Evolutionary conservation across 2,329 filamentous ascomycete genomes (phyloP).

Genomic region (Exophiala sideris): DNA sequence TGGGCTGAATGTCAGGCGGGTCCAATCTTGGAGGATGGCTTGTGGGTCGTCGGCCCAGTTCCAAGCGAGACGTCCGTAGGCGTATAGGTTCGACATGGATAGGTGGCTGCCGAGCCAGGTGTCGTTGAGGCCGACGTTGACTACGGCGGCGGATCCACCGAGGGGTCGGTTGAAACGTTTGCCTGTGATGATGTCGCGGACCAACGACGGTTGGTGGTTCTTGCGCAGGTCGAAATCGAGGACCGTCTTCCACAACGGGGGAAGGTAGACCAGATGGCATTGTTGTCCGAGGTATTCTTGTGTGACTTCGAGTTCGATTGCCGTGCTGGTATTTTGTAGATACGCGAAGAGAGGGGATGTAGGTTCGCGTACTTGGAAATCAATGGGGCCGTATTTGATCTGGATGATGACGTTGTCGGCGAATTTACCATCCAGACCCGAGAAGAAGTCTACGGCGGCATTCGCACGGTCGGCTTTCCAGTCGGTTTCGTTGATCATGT

Average conservation of each 20-base stretch:
- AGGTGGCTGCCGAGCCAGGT: conserved; percentile 69
- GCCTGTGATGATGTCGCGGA: conserved; percentile 61
- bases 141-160: conserved; percentile 63
- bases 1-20: conserved; percentile 61
- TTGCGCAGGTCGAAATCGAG: conserved; percentile 65
- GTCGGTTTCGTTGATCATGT: conserved; percentile 53
- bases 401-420: conserved; percentile 69
- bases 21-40: conserved; percentile 62
- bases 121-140: conserved; percentile 63
- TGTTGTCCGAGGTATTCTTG: conserved; percentile 73
- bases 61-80: conserved; percentile 67
- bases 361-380: conserved; percentile 70
- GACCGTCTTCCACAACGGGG: conserved; percentile 66
- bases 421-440: conserved; percentile 61
- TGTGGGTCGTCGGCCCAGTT: conserved; percentile 54
- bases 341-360: conserved; percentile 62
- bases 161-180: conserved; percentile 56
- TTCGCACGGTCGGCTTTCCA: conserved; percentile 69
- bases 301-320: conserved; percentile 64
- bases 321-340: conserved; percentile 45
- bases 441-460: conserved; percentile 65
- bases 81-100: conserved; percentile 69
- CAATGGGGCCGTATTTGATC: conserved; percentile 71
- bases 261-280: conserved; percentile 64
- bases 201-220: conserved; percentile 53